Base-by-base conservation (phyloP, 257 asterid genomes). In the Fraxinus americana region DNA sequence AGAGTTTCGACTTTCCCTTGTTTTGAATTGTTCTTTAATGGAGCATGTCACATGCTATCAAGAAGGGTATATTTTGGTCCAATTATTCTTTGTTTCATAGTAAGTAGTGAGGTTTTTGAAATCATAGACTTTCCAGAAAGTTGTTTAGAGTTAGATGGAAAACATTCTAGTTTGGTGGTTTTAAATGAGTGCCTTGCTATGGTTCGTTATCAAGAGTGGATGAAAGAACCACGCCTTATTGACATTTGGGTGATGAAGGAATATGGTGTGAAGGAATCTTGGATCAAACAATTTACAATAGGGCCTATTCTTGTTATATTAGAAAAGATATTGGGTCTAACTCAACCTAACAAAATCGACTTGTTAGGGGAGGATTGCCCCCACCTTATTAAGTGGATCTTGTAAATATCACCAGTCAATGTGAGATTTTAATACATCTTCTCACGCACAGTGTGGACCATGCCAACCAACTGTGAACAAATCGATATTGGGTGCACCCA, bases 211-310 rank as follows among this genome's bases (percentile, higher is more conserved):
- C 4, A n/a, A 9, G 5, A 3, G 4, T 7, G 13, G 38, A 2
- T 36, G 0, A n/a, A 57, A 16, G 29, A 57, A 4, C 63, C 63
- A 52, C 12, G 4, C 0, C 36, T 16, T 17, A 14, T 57, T 25
- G 57, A 74, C 36, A 39, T 74, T 57, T 74, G 78, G 78, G 71
- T 74, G 35, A 75, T 75, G 78, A 75, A 27, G 17, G 78, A 59
- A 43, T 74, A 75, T 35, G 78, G 72, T 11, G 38, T 63, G 72
- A 75, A 27, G 29, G 78, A 59, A 43, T 74, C 63, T 35, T 71
- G 78, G 12, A 75, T 29, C 50, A 75, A 63, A 61, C 78, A 63
- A 23, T 75, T 14, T 75, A 57, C 30, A 12, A 12, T 38, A 12
- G 78, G 36, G 34, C 54, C 70, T 57, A 9, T 43, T 21, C 5